Evolutionary conservation across 768 basidiomycete genomes (phyloP), one percentile per base, ranked within the genome.

Genomic region (Porphyrellus cyaneotinctus): DNA sequence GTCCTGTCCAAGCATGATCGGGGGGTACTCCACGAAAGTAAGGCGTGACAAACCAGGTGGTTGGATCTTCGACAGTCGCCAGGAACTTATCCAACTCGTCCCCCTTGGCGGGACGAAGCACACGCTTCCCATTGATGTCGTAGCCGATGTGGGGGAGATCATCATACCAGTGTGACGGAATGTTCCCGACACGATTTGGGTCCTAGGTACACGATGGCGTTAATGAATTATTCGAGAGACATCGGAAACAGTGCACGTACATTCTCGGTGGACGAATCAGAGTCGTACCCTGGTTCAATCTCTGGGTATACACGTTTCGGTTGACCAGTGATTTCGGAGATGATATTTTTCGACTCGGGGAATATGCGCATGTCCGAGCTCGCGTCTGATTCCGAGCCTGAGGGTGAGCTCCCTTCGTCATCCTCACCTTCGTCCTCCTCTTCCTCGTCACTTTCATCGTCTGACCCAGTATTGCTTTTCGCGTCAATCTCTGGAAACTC

Each of bases 71-170:
- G 11, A 95, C 87, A 1, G 93, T 95, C 49, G 86, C 77, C 53
- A 99, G 73, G 75, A 99, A 99, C 70, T 91, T 97, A 76, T 99
- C 97, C 47, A 99, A 74, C 69, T 98, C 97, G 65, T 99, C 97
- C 39, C 94, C 94, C 61, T 87, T 85, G 38, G 93, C 95, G 13
- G 97, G 95, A 48, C 93, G 87, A 57, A 98, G 79, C 43, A 99
- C 85, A 67, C 87, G 87, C 74, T 92, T 95, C 49, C 97, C 97
- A 67, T 94, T 83, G 61, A 98, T 85, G 70, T 93, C 83, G 72
- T 99, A 99, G 42, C 97, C 97, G 65, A 99, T 81, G 71, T 99
- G 97, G n/a, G 97, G 97, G 60, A 99, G 76, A 75, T 98, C 95
- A 68, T 98, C 97, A 70, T 99, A 99, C 94, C 95, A 99, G 64